Evolutionary conservation across 2,329 filamentous ascomycete genomes (phyloP).

Genomic region (Stagonosporopsis vannaccii): DNA sequence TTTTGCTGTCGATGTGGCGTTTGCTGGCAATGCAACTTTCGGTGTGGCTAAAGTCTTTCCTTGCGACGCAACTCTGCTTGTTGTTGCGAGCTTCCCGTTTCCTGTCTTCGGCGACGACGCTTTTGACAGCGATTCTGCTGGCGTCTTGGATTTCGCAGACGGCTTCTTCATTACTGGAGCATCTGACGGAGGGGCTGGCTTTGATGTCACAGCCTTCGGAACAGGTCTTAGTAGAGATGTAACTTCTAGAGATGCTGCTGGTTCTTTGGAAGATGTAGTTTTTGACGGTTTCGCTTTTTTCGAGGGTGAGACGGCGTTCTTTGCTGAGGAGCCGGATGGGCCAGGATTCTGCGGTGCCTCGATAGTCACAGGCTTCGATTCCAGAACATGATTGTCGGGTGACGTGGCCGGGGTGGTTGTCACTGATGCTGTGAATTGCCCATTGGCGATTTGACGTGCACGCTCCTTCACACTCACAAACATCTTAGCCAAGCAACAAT

Average conservation of each 20-base stretch:
- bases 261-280: background rate
- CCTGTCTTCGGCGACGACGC: background rate
- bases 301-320: background rate
- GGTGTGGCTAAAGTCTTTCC: slow-evolving; percentile 4
- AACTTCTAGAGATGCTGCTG: background rate
- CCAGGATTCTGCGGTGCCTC: slow-evolving; percentile 4
- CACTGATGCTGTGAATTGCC: slow-evolving; percentile 13
- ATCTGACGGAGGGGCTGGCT: background rate
- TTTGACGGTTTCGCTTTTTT: slow-evolving; percentile 8
- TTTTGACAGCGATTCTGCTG: slow-evolving; percentile 1
- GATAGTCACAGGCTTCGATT: slow-evolving; percentile 1
- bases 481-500: slow-evolving; percentile 13
- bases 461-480: slow-evolving; percentile 26
- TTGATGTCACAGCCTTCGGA: background rate
- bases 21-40: slow-evolving; percentile 1
- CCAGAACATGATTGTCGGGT: slow-evolving; percentile 5
- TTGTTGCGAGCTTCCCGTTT: background rate
- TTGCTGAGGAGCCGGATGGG: background rate
- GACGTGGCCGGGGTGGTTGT: background rate
- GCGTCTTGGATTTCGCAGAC: slow-evolving; percentile 5
- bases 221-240: background rate
- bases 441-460: slow-evolving; percentile 22
- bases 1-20: background rate
- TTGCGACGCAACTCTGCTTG: background rate
- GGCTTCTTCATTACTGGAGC: slow-evolving; percentile 6